Base-by-base conservation (phyloP, 2,329 filamentous ascomycete genomes). In the Aspergillus texensis region DNA sequence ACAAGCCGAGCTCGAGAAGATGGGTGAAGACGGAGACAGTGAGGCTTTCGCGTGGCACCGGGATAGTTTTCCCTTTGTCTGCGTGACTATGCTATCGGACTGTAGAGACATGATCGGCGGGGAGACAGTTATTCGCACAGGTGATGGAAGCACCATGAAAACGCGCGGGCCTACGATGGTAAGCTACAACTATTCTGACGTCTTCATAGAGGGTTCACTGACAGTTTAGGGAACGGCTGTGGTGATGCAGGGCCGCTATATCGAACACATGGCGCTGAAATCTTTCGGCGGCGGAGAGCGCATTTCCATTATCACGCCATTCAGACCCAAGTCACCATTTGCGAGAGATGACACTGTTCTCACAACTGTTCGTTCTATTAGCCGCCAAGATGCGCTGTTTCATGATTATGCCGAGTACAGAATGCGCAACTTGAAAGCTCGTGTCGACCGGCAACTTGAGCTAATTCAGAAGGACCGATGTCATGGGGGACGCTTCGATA, bases 31-130 rank as follows among this genome's bases (percentile, higher is more conserved):
- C 28, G 19, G 19, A 12, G 46, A 59, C 3, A 34, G 46, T 14
- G 39, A 53, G 4, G 46, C 79, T 39, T 77, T 80, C 61, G 76
- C 78, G 57, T 85, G 83, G 64, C 64, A 66, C 34, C 48, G 34
- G 19, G 88, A 89, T 72, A 86, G 84, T 70, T 89, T 87, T 70
- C 87, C 87, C 0, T 89, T 89, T 69, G 87, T 89, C 24, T 89
- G 86, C 67, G 87, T 89, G 9, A 80, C 83, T 12, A 89, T 89
- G 86, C 79, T 89, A 34, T 86, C 84, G 48, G 86, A 89, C 69
- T 88, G 85, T 67, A 81, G 80, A 0, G 77, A 80, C 52, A 89
- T 89, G 88, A 76, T 86, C 19, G 87, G 88, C 14, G 87, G 87
- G 5, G 87, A 89, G 75, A 89, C 39, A 6, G 39, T 41, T 19